Evolutionary conservation across 108 stramenopile genomes (phyloP), one percentile per base, ranked within the genome.

Genomic region (Cylindrotheca closterium): DNA sequence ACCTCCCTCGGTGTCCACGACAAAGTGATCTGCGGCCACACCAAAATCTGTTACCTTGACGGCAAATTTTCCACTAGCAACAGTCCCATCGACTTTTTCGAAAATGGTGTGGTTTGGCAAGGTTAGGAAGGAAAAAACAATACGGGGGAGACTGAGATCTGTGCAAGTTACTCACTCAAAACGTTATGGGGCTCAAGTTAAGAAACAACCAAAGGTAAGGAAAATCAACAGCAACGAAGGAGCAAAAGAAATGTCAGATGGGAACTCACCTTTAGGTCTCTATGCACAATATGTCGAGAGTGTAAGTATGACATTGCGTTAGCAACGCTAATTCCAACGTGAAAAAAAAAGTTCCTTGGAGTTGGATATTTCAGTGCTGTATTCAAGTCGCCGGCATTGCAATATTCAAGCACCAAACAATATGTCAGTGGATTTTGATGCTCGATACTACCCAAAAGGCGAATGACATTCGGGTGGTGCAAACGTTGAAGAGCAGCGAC

Each of bases 21-120:
- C 52, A 29, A 19, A 31, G 8, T 30, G 4, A 24, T 67, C 61
- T 5, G 73, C 63, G 32, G 84, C 77, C 7, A 89, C 77, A 17
- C 88, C 88, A 75, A 89, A 89, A 49, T 89, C 88, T 21, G 85
- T 83, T 25, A 89, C 65, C 47, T 89, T 89, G 15, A 81, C 88
- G 0, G 67, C 62, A 37, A 79, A 82, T 29, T 79, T 61, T 2
- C 87, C 80, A 4, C 49, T 65, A 27, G 74, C 30, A 8, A 82
- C 49, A 57, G 75, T 77, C 21, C 83, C 87, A 51, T 78, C n/a
- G n/a, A n/a, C n/a, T n/a, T n/a, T n/a, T n/a, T n/a, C n/a, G n/a
- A n/a, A n/a, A n/a, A n/a, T n/a, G n/a, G n/a, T n/a, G n/a, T n/a
- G n/a, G n/a, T n/a, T n/a, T n/a, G n/a, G n/a, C n/a, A n/a, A n/a